Evolutionary conservation across 352 stramenopile genomes (phyloP), one percentile per base, ranked within the genome.

Genomic region (Thraustochytrium striatum): DNA sequence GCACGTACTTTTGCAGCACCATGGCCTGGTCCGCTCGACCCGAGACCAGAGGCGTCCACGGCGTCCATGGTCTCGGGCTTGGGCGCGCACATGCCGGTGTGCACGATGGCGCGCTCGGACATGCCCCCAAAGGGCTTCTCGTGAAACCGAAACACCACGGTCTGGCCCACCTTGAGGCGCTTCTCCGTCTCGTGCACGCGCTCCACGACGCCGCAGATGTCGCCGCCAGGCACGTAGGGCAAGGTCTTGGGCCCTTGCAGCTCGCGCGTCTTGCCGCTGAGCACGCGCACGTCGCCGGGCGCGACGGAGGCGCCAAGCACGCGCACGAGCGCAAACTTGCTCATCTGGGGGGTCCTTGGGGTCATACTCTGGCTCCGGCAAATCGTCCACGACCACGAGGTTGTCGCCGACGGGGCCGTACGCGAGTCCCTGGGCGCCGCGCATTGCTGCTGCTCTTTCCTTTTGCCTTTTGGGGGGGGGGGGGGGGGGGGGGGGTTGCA

Each of bases 121-220:
- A 88, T 57, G 2, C 70, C 85, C 33, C 85, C 86, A 25, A 30
- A 30, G 21, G 44, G 62, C 82, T 53, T 1, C 61, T 36, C 21
- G 44, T 57, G 38, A 86, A 87, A 72, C 8, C 73, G 78, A 0
- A 83, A 75, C 11, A 86, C 78, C 13, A 89, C 72, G 43, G 72
- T 78, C 69, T 89, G 85, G 11, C 86, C 86, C 21, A 78, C 53
- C 2, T 81, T 70, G 58, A 88, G 84, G 7, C 35, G 16, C 39
- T 21, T 69, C 44, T 83, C 87, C 13, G 81, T 69, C 30, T 55
- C 30, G 21, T 36, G 39, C 25, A 75, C 16, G 9, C 81, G 52
- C 33, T 87, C 75, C 8, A 89, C 78, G 35, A 88, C 53, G 7
- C 84, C 86, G 59, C 84, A 88, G 28, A 88, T 59, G 33, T 89